A percentile compares a stretch with the other conserved stretches of the same genome.
Evolutionary conservation across 495 filamentous ascomycete genomes (phyloP).

Genomic region (Trichodelitschia bisporula): DNA sequence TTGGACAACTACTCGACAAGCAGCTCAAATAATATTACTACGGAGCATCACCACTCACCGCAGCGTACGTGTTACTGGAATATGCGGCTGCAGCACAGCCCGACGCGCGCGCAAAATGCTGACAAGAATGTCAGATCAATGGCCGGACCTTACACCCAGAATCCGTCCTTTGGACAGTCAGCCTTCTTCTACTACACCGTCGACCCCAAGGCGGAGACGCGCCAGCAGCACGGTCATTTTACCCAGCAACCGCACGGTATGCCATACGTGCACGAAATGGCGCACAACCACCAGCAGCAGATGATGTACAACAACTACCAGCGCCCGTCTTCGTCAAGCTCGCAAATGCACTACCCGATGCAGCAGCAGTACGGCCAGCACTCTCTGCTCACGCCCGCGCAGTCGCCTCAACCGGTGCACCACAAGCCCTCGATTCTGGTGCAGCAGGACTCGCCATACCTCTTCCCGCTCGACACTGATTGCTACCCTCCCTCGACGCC

Average conservation of each 20-base stretch:
- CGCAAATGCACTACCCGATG: slow-evolving; percentile 25
- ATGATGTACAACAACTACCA: slow-evolving; percentile 15
- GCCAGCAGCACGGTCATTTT: slow-evolving; percentile 68
- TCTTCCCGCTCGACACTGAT: slow-evolving; percentile 61
- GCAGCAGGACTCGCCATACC: slow-evolving; percentile 40
- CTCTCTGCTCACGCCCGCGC: slow-evolving; percentile 46
- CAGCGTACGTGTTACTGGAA: too few species aligned
- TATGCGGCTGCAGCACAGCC: too few species aligned
- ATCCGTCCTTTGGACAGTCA: slow-evolving; percentile 54
- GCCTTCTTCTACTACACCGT: slow-evolving; percentile 84
- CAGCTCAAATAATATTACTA: too few species aligned
- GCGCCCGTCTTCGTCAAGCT: slow-evolving; percentile 17
- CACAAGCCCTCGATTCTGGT: slow-evolving; percentile 54
- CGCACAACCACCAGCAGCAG: slow-evolving; percentile 6
- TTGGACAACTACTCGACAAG: too few species aligned
- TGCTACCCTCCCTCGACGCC: slow-evolving; percentile 44
- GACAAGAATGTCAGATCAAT: too few species aligned
- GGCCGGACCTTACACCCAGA: too few species aligned
- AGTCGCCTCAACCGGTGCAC: slow-evolving; percentile 51
- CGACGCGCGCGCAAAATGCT: too few species aligned
- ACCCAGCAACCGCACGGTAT: slow-evolving; percentile 37
- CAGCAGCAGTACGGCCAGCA: slow-evolving; percentile 51
- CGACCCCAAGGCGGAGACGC: slow-evolving; percentile 45
- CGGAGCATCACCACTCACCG: too few species aligned
- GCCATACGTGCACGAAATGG: slow-evolving; percentile 3